Base-by-base conservation (phyloP, 768 basidiomycete genomes). In the Wakefieldia striispora region DNA sequence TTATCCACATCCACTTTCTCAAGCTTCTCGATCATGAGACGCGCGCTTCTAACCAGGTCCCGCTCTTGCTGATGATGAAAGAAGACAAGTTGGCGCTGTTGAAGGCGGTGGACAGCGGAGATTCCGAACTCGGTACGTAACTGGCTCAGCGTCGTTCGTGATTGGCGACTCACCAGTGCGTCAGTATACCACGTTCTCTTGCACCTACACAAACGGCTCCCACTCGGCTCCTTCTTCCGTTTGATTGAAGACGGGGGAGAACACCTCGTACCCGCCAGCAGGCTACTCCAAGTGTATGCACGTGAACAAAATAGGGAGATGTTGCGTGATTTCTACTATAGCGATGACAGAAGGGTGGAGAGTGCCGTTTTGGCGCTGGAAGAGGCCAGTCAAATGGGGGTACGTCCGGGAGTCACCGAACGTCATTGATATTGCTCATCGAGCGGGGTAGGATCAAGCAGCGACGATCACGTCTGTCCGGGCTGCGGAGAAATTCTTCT, bases 241-340 rank as follows among this genome's bases (percentile, higher is more conserved):
- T 76, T 97, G 20, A 83, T 99, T 41, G 94, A 98, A 69, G 93
- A 95, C 43, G 90, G 91, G 12, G 91, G 93, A 3, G 75, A 83
- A 31, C 70, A 73, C 37, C 78, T 95, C 8, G 79, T 77, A 3
- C 82, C 80, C n/a, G 92, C 91, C 0, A 83, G 83, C 55, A 83
- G 77, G 51, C 71, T 97, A 4, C 76, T 95, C 39, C 89, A 95
- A 65, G 91, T 95, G 1, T 95, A 95, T 64, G 92, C 91, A 1
- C 74, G 88, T 34, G 90, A 94, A 64, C 92, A 92, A 60, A 89
- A 95, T 63, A 76, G 88, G 43, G 91, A 91, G 55, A 88, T 98
- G 82, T 72, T 98, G 7, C 77, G 93, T 14, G 94, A 99, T 65
- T 98, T 95, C 70, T 98, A 94, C 68, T 99, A 95, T 62, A 95